Base-by-base conservation (phyloP, 1,139 yeast genomes). In the Protomyces lactucae-debilis region DNA sequence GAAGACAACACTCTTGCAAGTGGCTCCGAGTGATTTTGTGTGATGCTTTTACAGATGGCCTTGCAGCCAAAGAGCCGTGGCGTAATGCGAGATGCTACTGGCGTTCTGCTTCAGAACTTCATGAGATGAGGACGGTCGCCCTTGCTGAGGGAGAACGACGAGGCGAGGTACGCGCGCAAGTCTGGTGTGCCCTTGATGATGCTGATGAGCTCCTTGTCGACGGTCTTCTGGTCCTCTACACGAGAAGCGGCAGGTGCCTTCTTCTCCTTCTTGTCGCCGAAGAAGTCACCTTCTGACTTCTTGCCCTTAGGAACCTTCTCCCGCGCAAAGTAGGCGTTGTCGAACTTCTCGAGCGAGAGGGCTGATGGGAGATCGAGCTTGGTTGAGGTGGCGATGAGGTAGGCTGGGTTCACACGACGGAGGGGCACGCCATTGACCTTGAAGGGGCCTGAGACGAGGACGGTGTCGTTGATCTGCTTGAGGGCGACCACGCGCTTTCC, bases 401-500 rank as follows among this genome's bases (percentile, higher is more conserved):
- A 95, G 82, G 97, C 91, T 76, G 98, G 87, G 82, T 93, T 93
- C 73, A 93, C 98, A 86, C 99, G 90, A 87, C 97, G 90, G 39
- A 64, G 87, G 81, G 99, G 99, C 74, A 93, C 99, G 85, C 99
- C 99, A 83, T 95, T 95, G 77, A 93, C 90, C 87, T 93, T 95
- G 96, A 93, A 95, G 78, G 99, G 99, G 79, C 99, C 99, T 70
- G 97, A 83, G 72, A 93, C 97, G 79, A 93, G 88, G 78, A 95
- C 85, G 73, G 98, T 93, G 92, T 89, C 90, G 87, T 95, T 99
- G 79, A 95, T 86, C 82, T 87, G 83, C 88, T 93, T 93, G 80
- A 93, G 87, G 91, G 88, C 89, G 71, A 93, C 98, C 76, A 93
- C 99, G 85, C 99, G 93, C 91, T 93, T 95, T 80, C 99, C 99